Conservation (phyloP, 2,329 filamentous ascomycete species). For the Xylariaceae sp. region DNA sequence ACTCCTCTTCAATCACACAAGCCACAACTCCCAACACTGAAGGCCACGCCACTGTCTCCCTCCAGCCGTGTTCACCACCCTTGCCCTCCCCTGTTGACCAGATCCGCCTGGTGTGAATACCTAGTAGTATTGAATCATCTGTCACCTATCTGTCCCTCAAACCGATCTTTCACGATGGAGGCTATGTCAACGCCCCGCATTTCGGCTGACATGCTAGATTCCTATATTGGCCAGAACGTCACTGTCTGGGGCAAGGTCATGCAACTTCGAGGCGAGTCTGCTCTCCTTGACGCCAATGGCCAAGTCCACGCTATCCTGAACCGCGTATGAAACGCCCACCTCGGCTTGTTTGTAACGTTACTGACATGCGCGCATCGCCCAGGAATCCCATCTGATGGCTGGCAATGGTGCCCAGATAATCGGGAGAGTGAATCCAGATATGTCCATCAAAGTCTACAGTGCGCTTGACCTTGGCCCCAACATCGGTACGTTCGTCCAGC, state of each 20-base stretch:
- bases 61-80: no score
- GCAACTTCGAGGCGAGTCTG: constrained; percentile 74
- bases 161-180: constrained; percentile 65
- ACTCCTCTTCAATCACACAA: no score
- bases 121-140: no score
- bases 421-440: constrained; percentile 71
- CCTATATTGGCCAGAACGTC: constrained; percentile 69
- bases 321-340: constrained; percentile 42
- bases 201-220: constrained; percentile 71
- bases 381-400: constrained; percentile 67
- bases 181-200: constrained; percentile 72
- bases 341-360: no score
- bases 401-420: constrained; percentile 71
- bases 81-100: no score
- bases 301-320: constrained; percentile 70
- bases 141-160: no score
- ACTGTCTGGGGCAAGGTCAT: constrained; percentile 81
- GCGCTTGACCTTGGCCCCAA: constrained; percentile 62
- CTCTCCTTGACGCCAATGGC: constrained; percentile 75
- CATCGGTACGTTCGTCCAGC: constrained; percentile 53
- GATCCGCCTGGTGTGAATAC: no score
- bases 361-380: constrained; percentile 5
- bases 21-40: no score
- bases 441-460: constrained; percentile 64
- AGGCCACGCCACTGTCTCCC: no score